Conservation (phyloP, 176 grass and related monocot species). For the Musa troglodytarum region DNA sequence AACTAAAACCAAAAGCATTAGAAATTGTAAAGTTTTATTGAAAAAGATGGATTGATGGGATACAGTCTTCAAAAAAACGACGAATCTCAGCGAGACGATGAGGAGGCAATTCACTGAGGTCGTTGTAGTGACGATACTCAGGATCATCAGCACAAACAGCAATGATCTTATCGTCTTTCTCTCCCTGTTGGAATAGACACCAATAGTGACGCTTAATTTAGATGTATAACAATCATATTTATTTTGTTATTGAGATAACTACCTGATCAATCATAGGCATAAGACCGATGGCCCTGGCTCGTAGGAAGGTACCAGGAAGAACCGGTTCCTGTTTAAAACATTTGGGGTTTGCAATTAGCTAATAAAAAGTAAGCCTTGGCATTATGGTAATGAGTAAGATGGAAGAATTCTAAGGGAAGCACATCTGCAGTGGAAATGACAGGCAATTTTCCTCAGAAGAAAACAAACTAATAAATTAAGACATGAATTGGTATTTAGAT, state of each 20-base stretch:
- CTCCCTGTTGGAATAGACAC: slow-evolving; percentile 18
- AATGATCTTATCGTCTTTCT: slow-evolving; percentile 44
- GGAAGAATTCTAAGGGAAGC: neutral
- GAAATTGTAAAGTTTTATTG: neutral
- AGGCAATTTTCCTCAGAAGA: neutral
- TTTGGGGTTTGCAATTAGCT: neutral
- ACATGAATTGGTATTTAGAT: neutral
- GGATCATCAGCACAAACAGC: slow-evolving; percentile 43
- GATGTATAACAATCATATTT: neutral
- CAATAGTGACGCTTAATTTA: neutral
- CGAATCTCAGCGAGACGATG: slow-evolving; percentile 39
- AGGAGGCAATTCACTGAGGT: slow-evolving; percentile 33
- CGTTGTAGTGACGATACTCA: slow-evolving; percentile 36
- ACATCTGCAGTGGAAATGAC: too few relatives aligned
- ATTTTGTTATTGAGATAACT: neutral
- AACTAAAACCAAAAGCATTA: neutral
- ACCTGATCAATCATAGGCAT: slow-evolving; percentile 49
- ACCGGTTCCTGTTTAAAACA: slow-evolving; percentile 25
- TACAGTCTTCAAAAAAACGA: slow-evolving; percentile 46
- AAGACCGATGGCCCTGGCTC: slow-evolving; percentile 36
- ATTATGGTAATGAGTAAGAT: neutral
- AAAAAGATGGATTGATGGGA: neutral
- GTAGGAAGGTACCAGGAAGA: slow-evolving; percentile 34
- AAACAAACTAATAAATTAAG: neutral
- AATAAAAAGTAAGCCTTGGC: neutral